Percentiles rank a stretch among this genome's conserved stretches.
phyloP scores from a whole-genome alignment of 768 basidiomycete species.

The Zangia roseola region DNA sequence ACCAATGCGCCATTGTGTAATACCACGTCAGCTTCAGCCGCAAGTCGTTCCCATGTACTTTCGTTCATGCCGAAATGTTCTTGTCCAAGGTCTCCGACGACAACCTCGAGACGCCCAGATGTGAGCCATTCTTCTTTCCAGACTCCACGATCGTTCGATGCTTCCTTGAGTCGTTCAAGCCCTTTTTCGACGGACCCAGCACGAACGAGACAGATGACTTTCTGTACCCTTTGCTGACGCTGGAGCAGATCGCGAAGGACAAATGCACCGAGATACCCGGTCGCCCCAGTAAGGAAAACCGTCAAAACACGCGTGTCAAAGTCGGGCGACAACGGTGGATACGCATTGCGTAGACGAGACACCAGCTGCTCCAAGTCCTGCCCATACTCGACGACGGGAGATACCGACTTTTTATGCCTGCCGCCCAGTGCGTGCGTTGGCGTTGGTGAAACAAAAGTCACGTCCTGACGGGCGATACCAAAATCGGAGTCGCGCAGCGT shows the following conservation, averaged over 20 bases:
- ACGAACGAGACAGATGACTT: slow-evolving; percentile 92
- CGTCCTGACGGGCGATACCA: slow-evolving; percentile 52
- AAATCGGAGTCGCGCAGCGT: slow-evolving; percentile 74
- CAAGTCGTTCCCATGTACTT: slow-evolving; percentile 63
- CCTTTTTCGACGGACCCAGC: slow-evolving; percentile 62
- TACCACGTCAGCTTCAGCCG: slow-evolving; percentile 74
- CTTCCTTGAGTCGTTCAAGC: slow-evolving; percentile 65
- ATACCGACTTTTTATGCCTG: slow-evolving; percentile 17
- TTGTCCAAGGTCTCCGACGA: slow-evolving; percentile 79
- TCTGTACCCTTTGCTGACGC: slow-evolving; percentile 59
- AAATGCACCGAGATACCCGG: slow-evolving; percentile 95
- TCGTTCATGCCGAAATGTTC: slow-evolving; percentile 71
- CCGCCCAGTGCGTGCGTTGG: slow-evolving; percentile 10
- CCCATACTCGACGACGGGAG: slow-evolving; percentile 62
- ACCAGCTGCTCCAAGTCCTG: slow-evolving; percentile 71
- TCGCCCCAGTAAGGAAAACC: slow-evolving; percentile 94
- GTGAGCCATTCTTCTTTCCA: slow-evolving; percentile 87
- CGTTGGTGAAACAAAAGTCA: slow-evolving; percentile 16
- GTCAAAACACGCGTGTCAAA: slow-evolving; percentile 57
- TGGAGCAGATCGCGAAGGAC: slow-evolving; percentile 78
- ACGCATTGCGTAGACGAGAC: slow-evolving; percentile 56
- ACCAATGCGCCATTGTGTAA: slow-evolving; percentile 98
- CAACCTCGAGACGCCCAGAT: slow-evolving; percentile 67
- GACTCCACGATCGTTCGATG: slow-evolving; percentile 73
- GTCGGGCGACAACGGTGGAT: slow-evolving; percentile 58